Base-by-base conservation (phyloP, 345 rosid genomes). In the Lumnitzera littorea region DNA sequence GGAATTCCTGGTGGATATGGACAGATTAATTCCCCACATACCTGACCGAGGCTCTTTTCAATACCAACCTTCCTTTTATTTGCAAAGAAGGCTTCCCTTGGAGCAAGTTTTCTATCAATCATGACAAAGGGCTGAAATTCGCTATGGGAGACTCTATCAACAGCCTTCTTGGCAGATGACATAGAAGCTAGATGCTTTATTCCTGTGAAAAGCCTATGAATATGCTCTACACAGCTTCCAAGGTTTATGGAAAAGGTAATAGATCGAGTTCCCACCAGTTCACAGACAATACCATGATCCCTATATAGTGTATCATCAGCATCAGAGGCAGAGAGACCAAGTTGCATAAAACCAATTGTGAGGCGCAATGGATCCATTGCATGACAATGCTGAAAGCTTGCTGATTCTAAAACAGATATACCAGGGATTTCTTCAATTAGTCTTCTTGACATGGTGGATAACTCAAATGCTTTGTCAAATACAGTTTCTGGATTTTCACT, bases 1-100 rank as follows among this genome's bases (percentile, higher is more conserved):
- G 89, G 82, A 57, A 84, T 84, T 55, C 89, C 86, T 0, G 86
- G 86, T 13, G 86, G 89, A 46, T 80, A 83, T 46, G 89, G 82
- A 58, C 89, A 80, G 68, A 83, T 70, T 14, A 83, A 80, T 70
- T 83, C 85, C 57, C 88, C 85, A 24, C 76, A 75, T 15, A 75
- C 63, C 65, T 69, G 68, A 27, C 78, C 85, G 41, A 80, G 56
- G 62, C 85, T 67, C 60, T 83, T 78, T 51, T 62, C 59, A 10
- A 78, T 15, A 2, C 54, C 31, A 66, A 76, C 78, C 60, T 71
- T 70, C 70, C 62, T 76, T 68, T 80, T 83, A 17, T 62, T 55
- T 27, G 74, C 58, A 66, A 80, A 83, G 71, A 83, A 83, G 13
- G 88, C 79, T 29, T 83, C 85, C 60, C 88, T 78, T 1, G 88